Evolutionary conservation across 306 rosid species (phyloP), one percentile per base, ranked within the genome.

Genomic region (Corylus americana): DNA sequence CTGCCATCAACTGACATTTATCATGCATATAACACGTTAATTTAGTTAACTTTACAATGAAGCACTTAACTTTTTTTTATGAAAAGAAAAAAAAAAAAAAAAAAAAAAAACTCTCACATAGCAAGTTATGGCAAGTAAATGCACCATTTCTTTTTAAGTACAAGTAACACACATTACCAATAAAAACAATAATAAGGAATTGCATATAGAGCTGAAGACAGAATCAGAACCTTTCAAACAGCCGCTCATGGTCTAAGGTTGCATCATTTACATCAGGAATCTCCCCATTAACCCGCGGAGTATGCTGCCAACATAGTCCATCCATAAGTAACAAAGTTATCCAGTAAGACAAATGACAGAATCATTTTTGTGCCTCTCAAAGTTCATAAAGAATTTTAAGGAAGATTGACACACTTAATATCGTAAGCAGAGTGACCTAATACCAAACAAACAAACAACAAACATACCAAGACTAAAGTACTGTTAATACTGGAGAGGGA

Each of bases 241-340:
- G 91, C 77, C 93, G 93, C 82, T 71, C 90, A 18, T 96, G 99
- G 85, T 96, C 98, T 77, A 84, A 85, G 86, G 97, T 91, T 35
- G 99, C 99, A 31, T 96, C 94, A 82, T 88, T 96, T 75, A 91
- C 91, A 57, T 96, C 94, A 72, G 99, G 99, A 86, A 96, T 91
- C 83, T 96, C 96, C 76, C 99, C 98, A 83, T 93, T 96, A 78
- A 96, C 57, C 54, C 96, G 94, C 18, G 98, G 99, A 74, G 97
- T 83, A 84, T 91, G 99, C 99, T 96, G 97, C 85, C 85, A 91
- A 84, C 80, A 86, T 27, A 35, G 68, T 54, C 70, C 79, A 66
- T 61, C 62, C 83, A 78, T 88, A 68, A 89, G 81, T 75, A 75
- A n/a, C 67, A 7, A 54, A 80, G 73, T 14, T 61, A 54, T 64